A percentile compares a stretch with the other conserved stretches of the same genome.
Conservation (phyloP, 345 rosid genomes). For the Arabidopsis arenosa region DNA sequence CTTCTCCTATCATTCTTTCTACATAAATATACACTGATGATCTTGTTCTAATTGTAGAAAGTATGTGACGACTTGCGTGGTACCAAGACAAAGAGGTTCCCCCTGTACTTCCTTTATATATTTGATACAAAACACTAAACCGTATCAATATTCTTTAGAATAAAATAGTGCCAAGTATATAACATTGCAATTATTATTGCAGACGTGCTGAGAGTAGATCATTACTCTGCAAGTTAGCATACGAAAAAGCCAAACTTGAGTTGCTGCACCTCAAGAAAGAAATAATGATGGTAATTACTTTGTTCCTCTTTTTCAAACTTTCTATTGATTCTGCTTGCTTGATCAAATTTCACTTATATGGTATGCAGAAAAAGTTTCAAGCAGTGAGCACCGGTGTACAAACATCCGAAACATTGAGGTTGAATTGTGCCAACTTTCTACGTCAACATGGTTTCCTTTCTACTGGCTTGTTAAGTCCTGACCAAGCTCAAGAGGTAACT, state of each 20-base stretch:
- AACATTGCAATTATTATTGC: conserved; percentile 47
- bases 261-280: conserved; percentile 59
- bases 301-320: conserved; percentile 13
- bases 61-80: conserved; percentile 45
- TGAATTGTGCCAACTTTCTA: conserved; percentile 41
- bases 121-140: too few species aligned
- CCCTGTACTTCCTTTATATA: conserved; percentile 20
- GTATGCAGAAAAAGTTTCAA: conserved; percentile 63
- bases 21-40: conserved; percentile 43
- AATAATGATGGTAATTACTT: conserved; percentile 62
- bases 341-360: conserved; percentile 40
- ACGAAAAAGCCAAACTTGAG: conserved; percentile 73
- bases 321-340: conserved; percentile 23
- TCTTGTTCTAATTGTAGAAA: conserved; percentile 49
- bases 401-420: conserved; percentile 60
- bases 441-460: conserved; percentile 39
- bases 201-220: conserved; percentile 64
- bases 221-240: conserved; percentile 60
- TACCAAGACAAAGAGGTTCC: conserved; percentile 59
- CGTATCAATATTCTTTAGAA: neutral
- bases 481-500: conserved; percentile 55
- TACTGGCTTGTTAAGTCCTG: conserved; percentile 40
- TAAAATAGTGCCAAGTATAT: conserved; percentile 24
- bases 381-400: conserved; percentile 54
- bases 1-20: conserved; percentile 13